Percentiles rank a stretch among this genome's conserved stretches.
phyloP scores from a whole-genome alignment of 495 filamentous ascomycete species.

The Penicillium waksmanii region DNA sequence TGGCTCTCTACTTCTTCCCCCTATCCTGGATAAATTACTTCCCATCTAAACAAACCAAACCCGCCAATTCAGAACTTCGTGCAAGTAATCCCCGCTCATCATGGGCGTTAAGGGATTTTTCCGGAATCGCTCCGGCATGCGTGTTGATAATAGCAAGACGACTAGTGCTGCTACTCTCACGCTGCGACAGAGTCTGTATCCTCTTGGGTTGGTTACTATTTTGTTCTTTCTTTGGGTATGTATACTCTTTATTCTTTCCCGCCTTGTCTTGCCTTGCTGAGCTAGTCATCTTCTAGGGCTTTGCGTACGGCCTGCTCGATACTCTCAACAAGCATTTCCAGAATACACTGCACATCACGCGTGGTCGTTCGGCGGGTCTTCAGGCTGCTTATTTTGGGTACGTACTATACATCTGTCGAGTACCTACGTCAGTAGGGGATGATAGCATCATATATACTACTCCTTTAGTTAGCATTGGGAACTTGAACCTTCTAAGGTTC shows the following conservation, averaged over 20 bases:
- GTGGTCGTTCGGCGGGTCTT: conserved; percentile 53
- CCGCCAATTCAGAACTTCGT: too few relatives aligned
- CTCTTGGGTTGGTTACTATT: conserved; percentile 53
- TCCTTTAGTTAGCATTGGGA: too few relatives aligned
- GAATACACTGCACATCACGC: conserved; percentile 54
- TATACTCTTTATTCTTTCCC: background rate
- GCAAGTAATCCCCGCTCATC: too few relatives aligned
- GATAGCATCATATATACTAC: too few relatives aligned
- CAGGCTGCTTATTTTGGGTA: conserved; percentile 59
- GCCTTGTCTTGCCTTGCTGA: background rate
- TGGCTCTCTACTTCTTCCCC: too few relatives aligned
- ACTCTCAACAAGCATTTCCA: conserved; percentile 60
- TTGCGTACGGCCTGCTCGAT: conserved; percentile 53
- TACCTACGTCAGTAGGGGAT: background rate
- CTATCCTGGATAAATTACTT: too few relatives aligned
- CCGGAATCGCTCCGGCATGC: conserved; percentile 37
- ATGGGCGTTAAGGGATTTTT: conserved; percentile 38
- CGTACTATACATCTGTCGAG: background rate
- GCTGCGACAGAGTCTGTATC: conserved; percentile 58
- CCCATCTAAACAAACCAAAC: too few relatives aligned
- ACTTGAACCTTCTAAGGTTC: too few relatives aligned
- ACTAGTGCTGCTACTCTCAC: conserved; percentile 63
- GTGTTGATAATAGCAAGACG: conserved; percentile 49
- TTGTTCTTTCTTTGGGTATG: conserved; percentile 75
- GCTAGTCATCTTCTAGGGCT: conserved; percentile 39